A percentile compares a stretch with the other conserved stretches of the same genome.
phyloP scores from a whole-genome alignment of 106 monocot species.

The Dioscorea alata region DNA sequence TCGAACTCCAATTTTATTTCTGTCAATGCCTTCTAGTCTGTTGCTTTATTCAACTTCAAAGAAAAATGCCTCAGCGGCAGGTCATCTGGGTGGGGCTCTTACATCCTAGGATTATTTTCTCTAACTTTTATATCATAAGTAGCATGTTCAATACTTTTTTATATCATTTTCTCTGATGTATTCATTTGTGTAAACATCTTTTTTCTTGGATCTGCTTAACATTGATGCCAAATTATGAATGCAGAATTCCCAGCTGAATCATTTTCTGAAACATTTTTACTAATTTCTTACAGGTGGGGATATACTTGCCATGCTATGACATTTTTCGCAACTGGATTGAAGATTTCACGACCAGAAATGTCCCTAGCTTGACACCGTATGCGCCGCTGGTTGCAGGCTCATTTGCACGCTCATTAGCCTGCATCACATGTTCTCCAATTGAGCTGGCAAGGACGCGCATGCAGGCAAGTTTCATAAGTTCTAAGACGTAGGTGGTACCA shows the following conservation, averaged over 20 bases:
- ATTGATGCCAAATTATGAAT: not conserved
- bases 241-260: not conserved
- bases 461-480: conserved; percentile 49
- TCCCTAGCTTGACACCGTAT: conserved; percentile 76
- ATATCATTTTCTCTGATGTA: too few relatives aligned
- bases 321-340: conserved; percentile 83
- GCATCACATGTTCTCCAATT: conserved; percentile 86
- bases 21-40: too few relatives aligned
- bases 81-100: too few relatives aligned
- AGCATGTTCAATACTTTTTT: too few relatives aligned
- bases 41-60: too few relatives aligned
- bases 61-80: too few relatives aligned
- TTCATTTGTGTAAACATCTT: not conserved
- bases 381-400: conserved; percentile 86
- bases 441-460: conserved; percentile 93
- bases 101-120: too few relatives aligned
- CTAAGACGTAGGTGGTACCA: too few relatives aligned
- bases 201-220: not conserved
- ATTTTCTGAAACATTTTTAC: conserved; percentile 10
- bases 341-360: conserved; percentile 58
- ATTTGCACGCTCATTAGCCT: conserved; percentile 83
- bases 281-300: conserved; percentile 62
- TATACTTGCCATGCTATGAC: conserved; percentile 97
- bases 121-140: too few relatives aligned
- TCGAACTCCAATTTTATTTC: too few relatives aligned